Conservation (phyloP, 2,329 filamentous ascomycete genomes). For the Paraconiothyrium brasiliense region DNA sequence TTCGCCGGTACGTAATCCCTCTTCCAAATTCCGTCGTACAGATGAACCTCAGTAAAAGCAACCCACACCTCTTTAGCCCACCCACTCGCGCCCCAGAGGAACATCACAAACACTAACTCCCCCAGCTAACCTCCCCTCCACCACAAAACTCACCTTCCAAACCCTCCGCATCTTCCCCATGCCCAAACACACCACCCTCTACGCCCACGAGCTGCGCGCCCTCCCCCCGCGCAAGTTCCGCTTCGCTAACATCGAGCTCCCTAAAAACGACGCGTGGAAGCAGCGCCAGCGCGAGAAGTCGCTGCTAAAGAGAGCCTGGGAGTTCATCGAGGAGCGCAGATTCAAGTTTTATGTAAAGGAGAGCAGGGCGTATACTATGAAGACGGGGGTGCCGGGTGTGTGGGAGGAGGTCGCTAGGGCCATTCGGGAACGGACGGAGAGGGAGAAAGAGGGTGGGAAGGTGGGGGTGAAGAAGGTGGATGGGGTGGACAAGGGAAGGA, state of each 20-base stretch:
- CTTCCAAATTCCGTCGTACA: neutral
- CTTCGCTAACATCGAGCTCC: slow-evolving; percentile 46
- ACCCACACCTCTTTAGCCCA: neutral
- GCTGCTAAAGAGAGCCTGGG: slow-evolving; percentile 26
- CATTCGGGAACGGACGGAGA: slow-evolving; percentile 39
- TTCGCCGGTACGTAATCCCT: slow-evolving; percentile 27
- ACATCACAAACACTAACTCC: neutral
- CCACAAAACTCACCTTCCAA: slow-evolving; percentile 44
- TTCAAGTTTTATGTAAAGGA: slow-evolving; percentile 50
- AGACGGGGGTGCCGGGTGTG: slow-evolving; percentile 45
- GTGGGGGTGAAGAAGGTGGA: slow-evolving; percentile 2
- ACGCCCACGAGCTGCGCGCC: slow-evolving; percentile 45
- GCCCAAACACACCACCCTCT: slow-evolving; percentile 39
- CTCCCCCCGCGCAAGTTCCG: slow-evolving; percentile 36
- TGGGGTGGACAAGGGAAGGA: neutral
- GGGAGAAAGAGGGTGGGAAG: slow-evolving; percentile 10
- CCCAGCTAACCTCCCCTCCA: slow-evolving; percentile 25
- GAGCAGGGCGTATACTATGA: slow-evolving; percentile 40
- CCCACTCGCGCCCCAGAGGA: neutral
- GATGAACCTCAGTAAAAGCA: neutral
- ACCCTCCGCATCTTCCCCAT: slow-evolving; percentile 48
- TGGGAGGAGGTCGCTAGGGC: slow-evolving; percentile 45
- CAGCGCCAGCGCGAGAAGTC: slow-evolving; percentile 32
- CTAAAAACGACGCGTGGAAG: slow-evolving; percentile 33
- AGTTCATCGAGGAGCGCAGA: slow-evolving; percentile 41